phyloP scores from a whole-genome alignment of 495 filamentous ascomycete species.

The Chaetomidium leptoderma region DNA sequence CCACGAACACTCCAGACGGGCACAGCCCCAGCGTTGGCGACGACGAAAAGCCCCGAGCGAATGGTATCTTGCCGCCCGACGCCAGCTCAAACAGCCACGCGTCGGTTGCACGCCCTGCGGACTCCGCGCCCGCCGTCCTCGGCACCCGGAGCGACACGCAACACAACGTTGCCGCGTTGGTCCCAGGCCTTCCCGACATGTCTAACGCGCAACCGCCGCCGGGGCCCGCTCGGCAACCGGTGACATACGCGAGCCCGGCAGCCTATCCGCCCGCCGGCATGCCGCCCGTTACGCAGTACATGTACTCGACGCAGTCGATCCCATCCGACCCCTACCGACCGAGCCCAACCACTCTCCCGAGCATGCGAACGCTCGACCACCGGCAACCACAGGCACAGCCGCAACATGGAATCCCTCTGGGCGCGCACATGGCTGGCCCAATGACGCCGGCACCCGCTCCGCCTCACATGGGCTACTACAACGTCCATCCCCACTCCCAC shows the following conservation, averaged over 20 bases:
- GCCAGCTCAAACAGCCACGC: constrained; percentile 15
- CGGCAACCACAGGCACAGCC: constrained; percentile 32
- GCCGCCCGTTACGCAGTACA: constrained; percentile 52
- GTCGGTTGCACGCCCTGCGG: constrained; percentile 15
- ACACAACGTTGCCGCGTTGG: constrained; percentile 28
- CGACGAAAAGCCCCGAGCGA: constrained; percentile 20
- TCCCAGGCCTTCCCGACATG: constrained; percentile 36
- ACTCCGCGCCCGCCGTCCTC: constrained; percentile 7
- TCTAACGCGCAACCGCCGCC: constrained; percentile 45
- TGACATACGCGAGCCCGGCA: constrained; percentile 53
- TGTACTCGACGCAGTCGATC: constrained; percentile 41
- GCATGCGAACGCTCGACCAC: constrained; percentile 56
- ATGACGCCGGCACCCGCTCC: constrained; percentile 31
- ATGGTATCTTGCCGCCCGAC: constrained; percentile 22
- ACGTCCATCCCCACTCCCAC: constrained; percentile 43
- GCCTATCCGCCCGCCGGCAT: constrained; percentile 51
- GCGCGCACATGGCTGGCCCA: constrained; percentile 35
- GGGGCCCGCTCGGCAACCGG: constrained; percentile 44
- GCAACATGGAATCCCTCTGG: constrained; percentile 31
- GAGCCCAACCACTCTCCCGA: constrained; percentile 56
- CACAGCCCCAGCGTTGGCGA: constrained; percentile 16
- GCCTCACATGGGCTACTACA: constrained; percentile 38
- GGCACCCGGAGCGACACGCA: constrained; percentile 22
- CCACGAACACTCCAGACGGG: constrained; percentile 14
- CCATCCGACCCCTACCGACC: constrained; percentile 33